Percentiles rank a stretch among this genome's conserved stretches.
phyloP scores from a whole-genome alignment of 495 filamentous ascomycete species.

The Penicillium pulvis region DNA sequence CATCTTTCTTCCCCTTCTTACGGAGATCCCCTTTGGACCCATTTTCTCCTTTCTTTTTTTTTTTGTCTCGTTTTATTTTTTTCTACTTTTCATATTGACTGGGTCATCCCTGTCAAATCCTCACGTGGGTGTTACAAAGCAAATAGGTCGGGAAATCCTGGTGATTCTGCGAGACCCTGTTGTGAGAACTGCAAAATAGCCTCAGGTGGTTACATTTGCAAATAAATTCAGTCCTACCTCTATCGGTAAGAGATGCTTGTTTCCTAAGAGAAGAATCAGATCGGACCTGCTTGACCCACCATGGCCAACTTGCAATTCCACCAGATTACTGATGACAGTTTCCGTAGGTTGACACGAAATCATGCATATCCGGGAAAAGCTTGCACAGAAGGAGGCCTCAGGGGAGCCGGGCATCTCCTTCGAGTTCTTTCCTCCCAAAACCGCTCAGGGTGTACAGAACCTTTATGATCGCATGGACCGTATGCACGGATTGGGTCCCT shows the following conservation, averaged over 20 bases:
- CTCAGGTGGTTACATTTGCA: background rate
- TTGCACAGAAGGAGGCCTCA: slow-evolving; percentile 76
- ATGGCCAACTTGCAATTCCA: background rate
- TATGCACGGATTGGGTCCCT: slow-evolving; percentile 91
- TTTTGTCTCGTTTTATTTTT: slow-evolving; percentile 10
- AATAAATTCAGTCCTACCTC: background rate
- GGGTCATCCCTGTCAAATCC: slow-evolving; percentile 7
- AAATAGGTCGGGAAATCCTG: slow-evolving; percentile 21
- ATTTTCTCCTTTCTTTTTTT: slow-evolving; percentile 5
- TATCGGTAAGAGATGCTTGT: background rate
- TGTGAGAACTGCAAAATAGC: slow-evolving; percentile 14
- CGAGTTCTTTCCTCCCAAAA: slow-evolving; percentile 99
- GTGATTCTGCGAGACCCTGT: slow-evolving; percentile 21
- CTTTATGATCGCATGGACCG: slow-evolving; percentile 99
- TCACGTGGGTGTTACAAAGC: slow-evolving; percentile 11
- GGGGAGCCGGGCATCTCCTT: slow-evolving; percentile 90
- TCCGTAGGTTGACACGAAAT: slow-evolving; percentile 26
- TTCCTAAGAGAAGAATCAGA: background rate
- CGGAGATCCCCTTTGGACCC: slow-evolving; percentile 1
- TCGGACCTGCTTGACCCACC: background rate
- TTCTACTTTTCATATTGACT: background rate
- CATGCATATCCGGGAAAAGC: slow-evolving; percentile 92
- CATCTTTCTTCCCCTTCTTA: slow-evolving; percentile 13
- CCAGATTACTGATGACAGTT: slow-evolving; percentile 13
- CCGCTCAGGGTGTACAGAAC: slow-evolving; percentile 95